Evolutionary conservation across 768 basidiomycete species (phyloP).

Genomic region (Pulveroboletus sp.): DNA sequence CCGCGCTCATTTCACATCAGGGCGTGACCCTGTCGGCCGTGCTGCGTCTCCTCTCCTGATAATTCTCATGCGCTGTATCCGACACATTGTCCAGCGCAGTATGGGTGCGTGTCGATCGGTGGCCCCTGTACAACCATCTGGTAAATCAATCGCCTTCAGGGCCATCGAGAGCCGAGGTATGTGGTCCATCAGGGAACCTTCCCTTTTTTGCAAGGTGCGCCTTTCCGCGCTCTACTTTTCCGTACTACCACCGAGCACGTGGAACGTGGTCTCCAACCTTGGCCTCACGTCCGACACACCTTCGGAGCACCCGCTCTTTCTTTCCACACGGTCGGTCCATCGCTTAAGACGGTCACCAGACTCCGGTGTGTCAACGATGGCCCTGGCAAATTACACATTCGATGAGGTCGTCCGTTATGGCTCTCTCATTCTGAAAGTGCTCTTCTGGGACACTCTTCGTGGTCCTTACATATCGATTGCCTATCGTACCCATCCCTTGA

Average conservation of each 20-base stretch:
- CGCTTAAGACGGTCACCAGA: not conserved
- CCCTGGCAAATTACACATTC: not conserved
- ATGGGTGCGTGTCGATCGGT: slow-evolving; percentile 10
- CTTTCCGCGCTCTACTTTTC: too few relatives aligned
- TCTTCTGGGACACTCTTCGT: too few relatives aligned
- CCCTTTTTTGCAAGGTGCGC: too few relatives aligned
- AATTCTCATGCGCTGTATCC: not conserved
- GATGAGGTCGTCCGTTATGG: not conserved
- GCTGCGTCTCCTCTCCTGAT: not conserved
- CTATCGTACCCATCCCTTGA: too few relatives aligned
- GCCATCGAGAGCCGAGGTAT: too few relatives aligned
- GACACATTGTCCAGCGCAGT: not conserved
- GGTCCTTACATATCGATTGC: too few relatives aligned
- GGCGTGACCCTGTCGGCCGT: slow-evolving; percentile 3
- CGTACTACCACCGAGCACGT: too few relatives aligned
- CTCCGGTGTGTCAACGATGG: not conserved
- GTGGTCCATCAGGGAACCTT: slow-evolving; percentile 2
- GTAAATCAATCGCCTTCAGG: not conserved
- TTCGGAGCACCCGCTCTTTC: not conserved
- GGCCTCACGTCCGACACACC: not conserved
- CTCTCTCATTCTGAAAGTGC: not conserved
- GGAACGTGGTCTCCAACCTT: not conserved
- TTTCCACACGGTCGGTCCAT: not conserved
- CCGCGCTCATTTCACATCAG: not conserved
- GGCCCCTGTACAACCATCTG: not conserved